Conservation (phyloP, 257 asterid genomes). For the Gentiana macrophylla region DNA sequence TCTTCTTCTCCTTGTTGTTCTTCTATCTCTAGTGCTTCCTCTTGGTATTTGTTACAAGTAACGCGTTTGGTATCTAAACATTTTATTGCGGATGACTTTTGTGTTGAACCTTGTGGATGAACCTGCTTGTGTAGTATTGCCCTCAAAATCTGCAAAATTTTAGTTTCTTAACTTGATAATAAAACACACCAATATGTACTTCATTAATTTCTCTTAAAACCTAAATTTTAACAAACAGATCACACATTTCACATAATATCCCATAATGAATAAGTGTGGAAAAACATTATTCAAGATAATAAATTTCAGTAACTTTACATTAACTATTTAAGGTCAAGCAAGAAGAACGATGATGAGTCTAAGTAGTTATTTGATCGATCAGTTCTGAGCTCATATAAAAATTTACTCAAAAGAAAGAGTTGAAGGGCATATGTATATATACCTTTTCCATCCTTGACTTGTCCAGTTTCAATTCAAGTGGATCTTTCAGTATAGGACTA, state of each 20-base stretch:
- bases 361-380: no score
- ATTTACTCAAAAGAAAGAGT: no score
- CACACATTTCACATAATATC: no score
- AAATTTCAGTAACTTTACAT: no score
- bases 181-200: neutral
- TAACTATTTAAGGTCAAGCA: no score
- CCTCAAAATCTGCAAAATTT: conserved; percentile 43
- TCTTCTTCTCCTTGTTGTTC: conserved; percentile 12
- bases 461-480: conserved; percentile 34
- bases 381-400: no score
- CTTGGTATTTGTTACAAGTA: conserved; percentile 24
- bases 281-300: no score
- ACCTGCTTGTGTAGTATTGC: conserved; percentile 57
- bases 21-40: conserved; percentile 11
- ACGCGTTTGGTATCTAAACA: conserved; percentile 25
- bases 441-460: conserved; percentile 72
- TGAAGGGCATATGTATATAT: neutral
- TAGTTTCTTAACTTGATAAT: no score
- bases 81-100: conserved; percentile 27
- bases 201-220: neutral
- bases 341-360: no score
- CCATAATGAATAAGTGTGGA: no score
- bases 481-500: conserved; percentile 29
- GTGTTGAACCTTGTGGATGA: conserved; percentile 41
- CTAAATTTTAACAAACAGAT: no score